These are phyloP conservation scores for Sclerotinia spermophila DNA, from an alignment of 2,329 filamentous ascomycete genomes.

Conservation along the genomic window DNA sequence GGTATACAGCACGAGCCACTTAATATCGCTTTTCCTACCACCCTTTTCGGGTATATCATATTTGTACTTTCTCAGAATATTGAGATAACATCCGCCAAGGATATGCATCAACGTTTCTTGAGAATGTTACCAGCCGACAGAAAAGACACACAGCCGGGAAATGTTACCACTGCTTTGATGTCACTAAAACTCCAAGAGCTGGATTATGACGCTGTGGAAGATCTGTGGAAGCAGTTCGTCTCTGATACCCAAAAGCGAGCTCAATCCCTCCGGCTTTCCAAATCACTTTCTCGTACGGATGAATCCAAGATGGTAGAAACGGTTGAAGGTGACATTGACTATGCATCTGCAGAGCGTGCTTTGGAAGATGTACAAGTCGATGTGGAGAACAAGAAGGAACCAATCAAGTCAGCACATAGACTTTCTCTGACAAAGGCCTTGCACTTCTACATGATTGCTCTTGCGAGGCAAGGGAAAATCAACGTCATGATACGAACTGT, in stretches of 20 bases:
- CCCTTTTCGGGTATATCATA: slow-evolving; percentile 53
- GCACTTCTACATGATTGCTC: slow-evolving; percentile 47
- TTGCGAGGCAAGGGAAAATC: slow-evolving; percentile 52
- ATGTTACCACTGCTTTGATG: slow-evolving; percentile 66
- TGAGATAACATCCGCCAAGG: slow-evolving; percentile 47
- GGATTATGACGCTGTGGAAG: slow-evolving; percentile 57
- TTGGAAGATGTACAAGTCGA: neutral
- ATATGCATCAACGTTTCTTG: slow-evolving; percentile 54
- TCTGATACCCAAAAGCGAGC: slow-evolving; percentile 47
- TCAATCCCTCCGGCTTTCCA: slow-evolving; percentile 31
- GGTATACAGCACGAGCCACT: slow-evolving; percentile 25
- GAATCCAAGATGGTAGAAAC: neutral
- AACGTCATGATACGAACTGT: slow-evolving; percentile 49
- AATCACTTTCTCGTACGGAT: neutral
- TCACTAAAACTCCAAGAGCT: slow-evolving; percentile 55
- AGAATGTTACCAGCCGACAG: slow-evolving; percentile 40
- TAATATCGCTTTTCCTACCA: slow-evolving; percentile 32
- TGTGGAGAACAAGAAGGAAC: neutral
- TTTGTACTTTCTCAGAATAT: slow-evolving; percentile 49
- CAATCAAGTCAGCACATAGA: slow-evolving; percentile 35
- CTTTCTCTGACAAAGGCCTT: slow-evolving; percentile 44
- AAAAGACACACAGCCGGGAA: slow-evolving; percentile 45
- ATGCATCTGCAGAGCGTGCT: neutral
- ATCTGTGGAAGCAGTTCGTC: slow-evolving; percentile 64
- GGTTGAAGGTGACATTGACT: neutral